Percentiles rank a stretch among this genome's conserved stretches.
Conservation (phyloP, 495 filamentous ascomycete genomes). For the Podospora tetraspora region DNA sequence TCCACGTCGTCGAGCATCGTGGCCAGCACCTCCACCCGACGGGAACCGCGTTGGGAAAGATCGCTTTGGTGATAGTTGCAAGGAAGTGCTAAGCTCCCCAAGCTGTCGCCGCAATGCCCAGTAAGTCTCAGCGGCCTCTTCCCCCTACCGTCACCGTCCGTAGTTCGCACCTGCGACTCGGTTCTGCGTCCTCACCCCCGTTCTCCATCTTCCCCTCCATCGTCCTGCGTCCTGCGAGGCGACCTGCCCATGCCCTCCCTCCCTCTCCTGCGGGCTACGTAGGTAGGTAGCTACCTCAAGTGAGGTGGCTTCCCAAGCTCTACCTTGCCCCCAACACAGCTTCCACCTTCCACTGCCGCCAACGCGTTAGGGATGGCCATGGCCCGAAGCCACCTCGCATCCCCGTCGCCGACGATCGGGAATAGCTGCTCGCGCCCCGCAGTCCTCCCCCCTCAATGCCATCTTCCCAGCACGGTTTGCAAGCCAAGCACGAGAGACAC, state of each 20-base stretch:
- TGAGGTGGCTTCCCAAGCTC: background rate
- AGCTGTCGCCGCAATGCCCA: background rate
- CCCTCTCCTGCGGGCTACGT: background rate
- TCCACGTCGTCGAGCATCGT: background rate
- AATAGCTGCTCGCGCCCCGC: background rate
- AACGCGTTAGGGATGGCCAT: background rate
- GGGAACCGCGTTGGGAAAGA: background rate
- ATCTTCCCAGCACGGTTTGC: background rate
- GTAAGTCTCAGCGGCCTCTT: background rate
- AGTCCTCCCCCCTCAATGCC: background rate
- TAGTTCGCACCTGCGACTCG: no score
- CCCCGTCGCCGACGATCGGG: background rate
- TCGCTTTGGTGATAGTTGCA: background rate
- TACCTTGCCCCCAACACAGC: background rate
- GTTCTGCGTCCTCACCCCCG: background rate
- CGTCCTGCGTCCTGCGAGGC: background rate
- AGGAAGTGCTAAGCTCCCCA: background rate
- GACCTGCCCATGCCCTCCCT: background rate
- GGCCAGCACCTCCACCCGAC: background rate
- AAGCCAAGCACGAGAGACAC: background rate
- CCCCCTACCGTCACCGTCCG: no score
- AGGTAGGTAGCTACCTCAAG: background rate
- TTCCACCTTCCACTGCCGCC: background rate
- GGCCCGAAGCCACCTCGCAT: background rate
- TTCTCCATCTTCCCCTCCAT: constrained; percentile 8